Evolutionary conservation across 2,329 filamentous ascomycete species (phyloP).

Genomic region (Trichocomaceae sp.): DNA sequence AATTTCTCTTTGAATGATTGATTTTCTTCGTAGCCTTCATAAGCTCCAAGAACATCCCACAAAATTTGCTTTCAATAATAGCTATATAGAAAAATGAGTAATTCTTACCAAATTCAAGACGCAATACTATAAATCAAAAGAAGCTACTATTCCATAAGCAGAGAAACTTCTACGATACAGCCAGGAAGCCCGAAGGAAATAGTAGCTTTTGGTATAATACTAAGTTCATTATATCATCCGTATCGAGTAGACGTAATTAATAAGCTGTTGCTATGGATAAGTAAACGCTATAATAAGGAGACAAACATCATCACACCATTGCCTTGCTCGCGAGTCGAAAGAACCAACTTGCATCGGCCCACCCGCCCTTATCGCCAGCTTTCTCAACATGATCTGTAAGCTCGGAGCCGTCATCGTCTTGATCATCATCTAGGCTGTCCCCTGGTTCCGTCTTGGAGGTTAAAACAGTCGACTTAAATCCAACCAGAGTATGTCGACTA

Average conservation of each 20-base stretch:
- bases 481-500: constrained; percentile 1
- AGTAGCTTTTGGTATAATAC: background rate
- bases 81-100: too few species aligned
- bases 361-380: constrained; percentile 41
- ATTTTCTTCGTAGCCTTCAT: too few species aligned
- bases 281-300: background rate
- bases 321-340: constrained; percentile 45
- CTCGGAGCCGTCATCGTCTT: constrained; percentile 22
- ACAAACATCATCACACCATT: constrained; percentile 2
- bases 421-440: background rate
- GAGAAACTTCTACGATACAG: background rate
- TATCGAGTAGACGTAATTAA: background rate
- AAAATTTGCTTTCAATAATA: too few species aligned
- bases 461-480: constrained; percentile 1
- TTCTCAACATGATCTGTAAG: constrained; percentile 28
- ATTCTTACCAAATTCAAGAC: too few species aligned
- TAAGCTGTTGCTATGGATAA: background rate
- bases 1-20: background rate
- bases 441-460: background rate
- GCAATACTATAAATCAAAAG: too few species aligned
- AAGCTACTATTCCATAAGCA: too few species aligned
- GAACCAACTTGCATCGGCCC: constrained; percentile 55
- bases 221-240: background rate
- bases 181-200: background rate
- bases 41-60: too few species aligned